Evolutionary conservation across 2,329 filamentous ascomycete species (phyloP).

Genomic region (Epichloe baconii): DNA sequence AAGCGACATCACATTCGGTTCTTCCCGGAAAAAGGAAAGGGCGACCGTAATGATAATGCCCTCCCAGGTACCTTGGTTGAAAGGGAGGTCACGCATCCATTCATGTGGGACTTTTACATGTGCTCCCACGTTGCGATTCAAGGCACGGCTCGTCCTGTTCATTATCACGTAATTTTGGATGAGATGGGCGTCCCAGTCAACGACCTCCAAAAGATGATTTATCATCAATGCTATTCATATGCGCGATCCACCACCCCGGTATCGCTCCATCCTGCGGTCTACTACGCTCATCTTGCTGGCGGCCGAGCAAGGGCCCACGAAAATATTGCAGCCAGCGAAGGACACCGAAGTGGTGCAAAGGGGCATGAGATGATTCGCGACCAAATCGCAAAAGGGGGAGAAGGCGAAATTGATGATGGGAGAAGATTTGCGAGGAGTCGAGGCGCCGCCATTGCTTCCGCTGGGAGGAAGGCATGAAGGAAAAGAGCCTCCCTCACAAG

Average conservation of each 20-base stretch:
- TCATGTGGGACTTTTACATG: slow-evolving; percentile 76
- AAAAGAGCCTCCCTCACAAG: slow-evolving; percentile 11
- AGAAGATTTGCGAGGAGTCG: slow-evolving; percentile 10
- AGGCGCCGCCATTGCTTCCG: slow-evolving; percentile 18
- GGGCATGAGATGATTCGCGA: slow-evolving; percentile 27
- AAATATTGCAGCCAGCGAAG: slow-evolving; percentile 29
- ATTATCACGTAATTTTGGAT: slow-evolving; percentile 82
- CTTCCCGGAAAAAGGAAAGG: slow-evolving; percentile 52
- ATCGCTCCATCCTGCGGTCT: slow-evolving; percentile 77
- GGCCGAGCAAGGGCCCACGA: slow-evolving; percentile 70
- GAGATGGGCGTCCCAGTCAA: slow-evolving; percentile 57
- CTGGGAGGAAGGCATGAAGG: slow-evolving; percentile 16
- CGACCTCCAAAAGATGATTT: slow-evolving; percentile 75
- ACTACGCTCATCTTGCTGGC: slow-evolving; percentile 88
- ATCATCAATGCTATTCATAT: slow-evolving; percentile 91
- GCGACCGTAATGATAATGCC: slow-evolving; percentile 71
- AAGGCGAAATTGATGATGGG: slow-evolving; percentile 7
- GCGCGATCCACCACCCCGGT: slow-evolving; percentile 85
- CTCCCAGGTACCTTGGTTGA: slow-evolving; percentile 82
- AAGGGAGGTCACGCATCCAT: slow-evolving; percentile 77
- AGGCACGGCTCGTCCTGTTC: slow-evolving; percentile 82
- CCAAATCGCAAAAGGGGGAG: slow-evolving; percentile 25
- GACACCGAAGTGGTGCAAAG: slow-evolving; percentile 30
- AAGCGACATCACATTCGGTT: slow-evolving; percentile 93
- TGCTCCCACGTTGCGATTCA: slow-evolving; percentile 64